A percentile compares a stretch with the other conserved stretches of the same genome.
Conservation (phyloP, 345 rosid species). For the Adansonia digitata region DNA sequence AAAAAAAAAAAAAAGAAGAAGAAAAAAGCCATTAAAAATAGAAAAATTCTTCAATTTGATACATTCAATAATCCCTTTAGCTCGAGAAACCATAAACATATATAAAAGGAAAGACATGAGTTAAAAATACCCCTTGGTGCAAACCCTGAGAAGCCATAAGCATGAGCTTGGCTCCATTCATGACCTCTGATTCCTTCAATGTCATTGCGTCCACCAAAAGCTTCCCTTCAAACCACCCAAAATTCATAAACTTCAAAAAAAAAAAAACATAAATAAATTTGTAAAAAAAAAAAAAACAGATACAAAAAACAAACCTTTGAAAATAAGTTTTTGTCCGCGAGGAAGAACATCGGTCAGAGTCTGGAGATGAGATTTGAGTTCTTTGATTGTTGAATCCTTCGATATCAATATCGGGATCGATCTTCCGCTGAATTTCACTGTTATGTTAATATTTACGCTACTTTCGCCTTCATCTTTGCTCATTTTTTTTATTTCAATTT, state of each 20-base stretch:
- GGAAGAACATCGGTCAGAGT: constrained; percentile 89
- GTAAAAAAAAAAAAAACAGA: background rate
- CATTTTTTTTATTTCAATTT: background rate
- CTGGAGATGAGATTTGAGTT: constrained; percentile 66
- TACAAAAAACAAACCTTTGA: constrained; percentile 42
- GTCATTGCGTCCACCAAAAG: constrained; percentile 64
- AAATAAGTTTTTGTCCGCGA: constrained; percentile 92
- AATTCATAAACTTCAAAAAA: constrained; percentile 1
- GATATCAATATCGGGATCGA: constrained; percentile 53
- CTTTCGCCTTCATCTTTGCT: constrained; percentile 3
- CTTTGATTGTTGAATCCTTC: constrained; percentile 42
- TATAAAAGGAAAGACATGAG: background rate
- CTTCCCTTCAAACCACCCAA: constrained; percentile 45
- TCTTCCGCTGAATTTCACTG: constrained; percentile 68
- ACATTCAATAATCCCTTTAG: background rate
- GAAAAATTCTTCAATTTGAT: background rate
- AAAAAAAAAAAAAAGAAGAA: background rate
- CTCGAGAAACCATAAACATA: background rate
- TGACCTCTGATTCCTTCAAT: constrained; percentile 52
- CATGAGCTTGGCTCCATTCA: constrained; percentile 77
- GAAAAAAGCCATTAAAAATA: background rate
- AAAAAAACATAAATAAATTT: background rate
- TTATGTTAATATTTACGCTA: constrained; percentile 28
- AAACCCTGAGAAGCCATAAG: constrained; percentile 87
- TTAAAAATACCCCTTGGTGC: constrained; percentile 76